Percentiles rank a stretch among this genome's conserved stretches.
These are phyloP conservation scores for Solanum appendiculatum DNA, from an alignment of 257 asterid genomes.

Conservation along the genomic window DNA sequence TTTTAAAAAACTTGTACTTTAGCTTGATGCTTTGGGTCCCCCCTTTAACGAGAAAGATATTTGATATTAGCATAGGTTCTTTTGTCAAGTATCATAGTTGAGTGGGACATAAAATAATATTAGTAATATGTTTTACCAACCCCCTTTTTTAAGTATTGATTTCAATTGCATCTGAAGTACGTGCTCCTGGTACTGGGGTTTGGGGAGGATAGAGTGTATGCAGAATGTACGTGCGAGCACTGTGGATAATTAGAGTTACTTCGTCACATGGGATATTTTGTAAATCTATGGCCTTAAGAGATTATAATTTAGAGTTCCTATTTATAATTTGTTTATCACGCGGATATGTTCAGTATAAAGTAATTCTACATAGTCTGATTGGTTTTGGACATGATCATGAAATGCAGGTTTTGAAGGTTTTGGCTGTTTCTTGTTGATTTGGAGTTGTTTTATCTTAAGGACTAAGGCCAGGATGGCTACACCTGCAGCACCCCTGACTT, in stretches of 20 bases:
- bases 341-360: not conserved
- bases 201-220: not conserved
- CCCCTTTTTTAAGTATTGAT: not conserved
- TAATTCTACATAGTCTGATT: not conserved
- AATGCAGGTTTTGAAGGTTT: conserved; percentile 24
- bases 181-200: not conserved
- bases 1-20: not conserved
- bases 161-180: not conserved
- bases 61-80: not conserved
- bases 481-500: conserved; percentile 26
- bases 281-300: not conserved
- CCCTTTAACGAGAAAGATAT: not conserved
- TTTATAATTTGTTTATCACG: not conserved
- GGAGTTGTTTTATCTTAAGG: conserved; percentile 8
- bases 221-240: not conserved
- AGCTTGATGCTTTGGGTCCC: not conserved
- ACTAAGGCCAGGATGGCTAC: conserved; percentile 27
- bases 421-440: conserved; percentile 5
- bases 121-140: not conserved
- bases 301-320: not conserved
- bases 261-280: not conserved
- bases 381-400: not conserved
- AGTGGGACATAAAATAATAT: not conserved
- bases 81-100: not conserved
- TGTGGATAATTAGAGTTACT: not conserved